Evolutionary conservation across 2,329 filamentous ascomycete genomes (phyloP), one percentile per base, ranked within the genome.

Genomic region (Talaromyces rugulosus): DNA sequence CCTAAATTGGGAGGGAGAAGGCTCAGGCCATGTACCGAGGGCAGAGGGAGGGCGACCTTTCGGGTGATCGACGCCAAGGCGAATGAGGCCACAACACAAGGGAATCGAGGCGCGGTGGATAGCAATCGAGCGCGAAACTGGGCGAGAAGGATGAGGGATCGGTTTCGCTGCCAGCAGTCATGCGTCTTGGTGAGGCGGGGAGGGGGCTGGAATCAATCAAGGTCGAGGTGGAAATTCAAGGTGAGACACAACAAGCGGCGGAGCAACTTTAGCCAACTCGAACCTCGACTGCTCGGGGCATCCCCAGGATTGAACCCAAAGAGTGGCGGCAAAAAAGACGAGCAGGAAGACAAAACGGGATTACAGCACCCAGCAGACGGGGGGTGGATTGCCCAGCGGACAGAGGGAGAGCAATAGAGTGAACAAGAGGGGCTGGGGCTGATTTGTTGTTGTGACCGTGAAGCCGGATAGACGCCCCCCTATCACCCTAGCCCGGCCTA

Each of bases 161-260:
- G 16, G 18, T n/a, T 30, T 28, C 14, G 28, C 50, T 53, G 30
- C 30, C 50, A 31, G 50, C 30, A 53, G 50, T 31, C 28, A 31
- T 52, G 28, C 30, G 18, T 52, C 23, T 34, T n/a, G 33, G 52
- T 27, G 52, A 62, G 58, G 57, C 61, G 61, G 61, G 61, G 61
- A 62, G 56, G 57, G 57, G 58, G 42, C 53, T 36, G 52, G 53
- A 36, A 33, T 58, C 61, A 36, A 33, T 58, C 61, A 53, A 57
- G 51, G 40, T 62, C 60, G 60, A 64, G 56, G 67, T 67, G 64
- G 65, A 63, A 69, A 66, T 67, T 70, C 67, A 69, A 68, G 67
- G 68, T 68, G 71, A 72, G 69, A 72, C 69, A 70, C 69, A 58
- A 60, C 58, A 72, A 62, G 69, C 70, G 71, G 72, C 70, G 71